phyloP scores from a whole-genome alignment of 257 asterid species.

The Capsicum chinense region DNA sequence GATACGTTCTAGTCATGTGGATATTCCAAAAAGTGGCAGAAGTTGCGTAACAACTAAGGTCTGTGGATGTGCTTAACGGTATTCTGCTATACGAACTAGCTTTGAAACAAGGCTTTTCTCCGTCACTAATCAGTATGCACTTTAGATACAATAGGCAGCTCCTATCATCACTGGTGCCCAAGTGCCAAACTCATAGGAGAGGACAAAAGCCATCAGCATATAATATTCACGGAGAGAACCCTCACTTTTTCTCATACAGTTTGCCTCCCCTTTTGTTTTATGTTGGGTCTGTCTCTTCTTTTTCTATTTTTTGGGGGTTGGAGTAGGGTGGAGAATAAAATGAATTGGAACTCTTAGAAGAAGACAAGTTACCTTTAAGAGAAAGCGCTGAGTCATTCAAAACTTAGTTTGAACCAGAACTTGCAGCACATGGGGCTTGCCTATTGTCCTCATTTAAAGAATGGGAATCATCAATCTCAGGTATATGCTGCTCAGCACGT shows the following conservation, averaged over 20 bases:
- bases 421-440: conserved; percentile 53
- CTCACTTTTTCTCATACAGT: background rate
- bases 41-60: background rate
- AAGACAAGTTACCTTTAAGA: conserved; percentile 37
- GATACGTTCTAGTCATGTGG: background rate
- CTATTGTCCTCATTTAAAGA: conserved; percentile 46
- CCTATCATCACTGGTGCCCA: background rate
- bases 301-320: background rate
- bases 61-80: background rate
- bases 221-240: background rate
- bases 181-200: background rate
- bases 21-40: background rate
- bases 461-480: conserved; percentile 37
- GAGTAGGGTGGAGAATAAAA: background rate
- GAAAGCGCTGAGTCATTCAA: conserved; percentile 30
- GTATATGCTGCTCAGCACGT: conserved; percentile 34
- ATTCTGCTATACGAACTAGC: background rate
- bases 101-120: background rate
- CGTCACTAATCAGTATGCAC: background rate
- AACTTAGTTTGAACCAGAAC: conserved; percentile 55
- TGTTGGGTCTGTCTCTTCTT: background rate
- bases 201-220: background rate
- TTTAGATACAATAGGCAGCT: conserved; percentile 1
- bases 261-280: background rate
- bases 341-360: conserved; percentile 13